Evolutionary conservation across 2,329 filamentous ascomycete species (phyloP), one percentile per base, ranked within the genome.

Genomic region (Geosmithia morbida): DNA sequence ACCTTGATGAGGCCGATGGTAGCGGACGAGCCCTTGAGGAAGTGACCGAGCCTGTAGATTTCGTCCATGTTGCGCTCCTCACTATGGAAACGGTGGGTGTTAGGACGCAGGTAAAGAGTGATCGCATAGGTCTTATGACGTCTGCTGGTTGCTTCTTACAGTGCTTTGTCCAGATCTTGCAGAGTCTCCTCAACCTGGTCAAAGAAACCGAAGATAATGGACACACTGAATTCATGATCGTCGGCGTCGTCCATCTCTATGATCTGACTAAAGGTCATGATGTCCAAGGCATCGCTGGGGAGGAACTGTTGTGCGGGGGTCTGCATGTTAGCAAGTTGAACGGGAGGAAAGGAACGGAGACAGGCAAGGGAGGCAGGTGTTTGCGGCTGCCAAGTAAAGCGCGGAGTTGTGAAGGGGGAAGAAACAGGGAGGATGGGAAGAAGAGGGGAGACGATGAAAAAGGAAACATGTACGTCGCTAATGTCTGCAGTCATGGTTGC

Each of bases 191-290:
- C 77, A 39, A 88, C 90, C 68, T 98, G 92, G 17, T 87, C 81
- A 56, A 97, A 94, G 70, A 95, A 98, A 51, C 87, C 87, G 60
- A 80, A 83, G 45, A 97, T 89, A 54, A 98, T 89, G 51, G 84
- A 83, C 57, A 74, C 78, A 67, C 85, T 94, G 72, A 97, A 97
- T 45, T 95, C 87, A 56, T 81, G 76, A 53, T 90, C 85, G 53
- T 90, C 85, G 53, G 86, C 85, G 53, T 97, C 92, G 63, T 98
- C 92, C 90, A 98, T 96, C 66, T 97, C 92, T 52, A 97, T 78
- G 62, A 98, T 97, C 71, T 97, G 92, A 57, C 83, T 81, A 58
- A 98, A 98, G 48, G 88, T 94, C 48, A 66, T 62, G 51, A 72
- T 68, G 63, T 97, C 90, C 65, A 98, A 81, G 60, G 74, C 45